Evolutionary conservation across 371 early-diverging fungal species (phyloP), one percentile per base, ranked within the genome.

Genomic region (Amoeboaphelidium protococcarum): DNA sequence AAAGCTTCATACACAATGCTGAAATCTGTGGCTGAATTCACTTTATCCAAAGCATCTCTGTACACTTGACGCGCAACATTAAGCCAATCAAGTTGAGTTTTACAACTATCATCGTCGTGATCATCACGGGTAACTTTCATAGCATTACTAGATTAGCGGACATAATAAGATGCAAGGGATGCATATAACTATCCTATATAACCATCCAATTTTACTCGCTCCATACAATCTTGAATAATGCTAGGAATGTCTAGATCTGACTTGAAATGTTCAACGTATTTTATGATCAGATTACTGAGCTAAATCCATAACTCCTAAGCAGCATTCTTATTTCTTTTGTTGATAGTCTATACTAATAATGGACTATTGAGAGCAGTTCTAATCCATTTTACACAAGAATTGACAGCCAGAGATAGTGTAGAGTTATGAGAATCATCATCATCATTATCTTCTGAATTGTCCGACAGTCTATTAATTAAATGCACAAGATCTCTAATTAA

Each of bases 21-120:
- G 48, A 96, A 96, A 58, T 92, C 94, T 21, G 82, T 72, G n/a
- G 90, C 82, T 0, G 83, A 87, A 56, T 60, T 65, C 13, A 90
- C 92, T 0, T 66, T 66, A 0, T 63, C 65, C 41, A 92, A 64
- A 0, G 81, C 94, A 56, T 92, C 89, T 62, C 90, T 94, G 52
- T 77, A 95, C 1, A 91, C 78, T 56, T 86, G 90, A 16, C 89
- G 60, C 1, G 86, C 78, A 49, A 70, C 77, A 54, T 90, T 92
- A 45, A 80, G 64, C 48, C 75, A 72, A 16, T 73, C 76, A 44
- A 68, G 63, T 41, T 76, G 65, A 26, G 85, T 78, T 70, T 74
- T 80, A 55, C 78, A 83, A 56, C 68, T 71, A 48, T 76, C 75
- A 76, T 90, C 91, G 42, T 89, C 60, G 49, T 74, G 68, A 23